Base-by-base conservation (phyloP, 305 asterid species). In the Fraxinus baroniana region DNA sequence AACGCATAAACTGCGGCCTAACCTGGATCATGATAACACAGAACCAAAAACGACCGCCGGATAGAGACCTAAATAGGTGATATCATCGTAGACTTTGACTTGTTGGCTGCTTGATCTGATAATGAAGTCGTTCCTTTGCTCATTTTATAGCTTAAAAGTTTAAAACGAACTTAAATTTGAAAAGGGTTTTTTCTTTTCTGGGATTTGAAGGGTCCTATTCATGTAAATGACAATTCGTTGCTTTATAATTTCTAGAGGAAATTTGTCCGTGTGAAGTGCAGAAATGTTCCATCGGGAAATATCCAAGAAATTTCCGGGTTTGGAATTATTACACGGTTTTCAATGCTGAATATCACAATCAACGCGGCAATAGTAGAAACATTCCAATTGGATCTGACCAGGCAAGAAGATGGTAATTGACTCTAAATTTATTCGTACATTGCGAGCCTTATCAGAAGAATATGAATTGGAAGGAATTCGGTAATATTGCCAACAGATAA, bases 11-110 rank as follows among this genome's bases (percentile, higher is more conserved):
- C 13, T 79, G 20, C 7, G 71, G 55, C 71, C 83, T 81, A 66
- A 85, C 88, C 90, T 85, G 84, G 77, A 85, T 81, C 84, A 57
- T 57, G 39, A 41, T 33, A 81, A 32, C 5, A 41, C 46, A 26
- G 60, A 84, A 83, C 80, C 76, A 52, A 20, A 75, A 49, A 17
- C 74, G 74, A 30, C 20, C 20, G 35, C 79, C 33, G n/a, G 76
- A 41, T 26, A 20, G 72, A 79, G 2, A 1, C 66, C 32, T 49
- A 79, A 46, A 76, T 28, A 44, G 15, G 46, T 17, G 72, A 17
- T 74, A 49, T 15, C 7, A 66, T 13, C 66, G 57, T 80, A 77
- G 37, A 62, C 33, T 44, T 18, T 82, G 78, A 39, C 62, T 20
- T 77, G 9, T 57, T 57, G 68, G 68, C 68, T 6, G 68, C 28